These are phyloP conservation scores for Daucus carota DNA, from an alignment of 129 eudicot species.

Conservation along the genomic window DNA sequence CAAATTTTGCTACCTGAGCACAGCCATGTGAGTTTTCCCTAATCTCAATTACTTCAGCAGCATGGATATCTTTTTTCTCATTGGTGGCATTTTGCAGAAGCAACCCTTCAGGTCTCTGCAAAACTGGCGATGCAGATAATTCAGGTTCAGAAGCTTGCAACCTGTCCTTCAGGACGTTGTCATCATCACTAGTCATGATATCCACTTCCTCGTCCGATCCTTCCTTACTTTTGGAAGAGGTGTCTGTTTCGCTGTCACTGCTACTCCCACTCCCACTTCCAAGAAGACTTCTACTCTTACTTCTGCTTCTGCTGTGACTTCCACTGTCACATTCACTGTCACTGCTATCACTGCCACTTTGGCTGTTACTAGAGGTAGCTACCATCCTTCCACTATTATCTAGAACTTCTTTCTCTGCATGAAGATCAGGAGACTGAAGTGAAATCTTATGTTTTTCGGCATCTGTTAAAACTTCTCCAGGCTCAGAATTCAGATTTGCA, in stretches of 20 bases:
- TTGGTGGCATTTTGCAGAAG: slow-evolving; percentile 24
- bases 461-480: slow-evolving; percentile 27
- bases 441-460: slow-evolving; percentile 32
- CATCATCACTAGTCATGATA: slow-evolving; percentile 80
- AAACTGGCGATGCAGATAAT: slow-evolving; percentile 15
- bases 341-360: slow-evolving; percentile 62
- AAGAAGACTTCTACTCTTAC: slow-evolving; percentile 38
- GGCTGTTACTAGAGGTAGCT: slow-evolving; percentile 65
- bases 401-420: slow-evolving; percentile 42
- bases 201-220: slow-evolving; percentile 97
- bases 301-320: slow-evolving; percentile 38
- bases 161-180: slow-evolving; percentile 46
- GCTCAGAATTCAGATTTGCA: slow-evolving; percentile 25
- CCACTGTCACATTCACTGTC: slow-evolving; percentile 66
- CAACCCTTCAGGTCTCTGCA: slow-evolving; percentile 26
- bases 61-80: slow-evolving; percentile 47
- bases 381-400: slow-evolving; percentile 42
- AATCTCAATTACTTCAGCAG: slow-evolving; percentile 42
- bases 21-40: slow-evolving; percentile 42
- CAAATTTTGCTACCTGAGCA: slow-evolving; percentile 34
- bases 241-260: slow-evolving; percentile 87
- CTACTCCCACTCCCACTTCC: slow-evolving; percentile 71
- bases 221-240: slow-evolving; percentile 78
- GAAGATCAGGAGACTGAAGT: slow-evolving; percentile 42
- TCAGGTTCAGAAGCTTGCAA: slow-evolving; percentile 25